phyloP scores from a whole-genome alignment of 2,329 filamentous ascomycete genomes.

The Amesomyces nigricolor region DNA sequence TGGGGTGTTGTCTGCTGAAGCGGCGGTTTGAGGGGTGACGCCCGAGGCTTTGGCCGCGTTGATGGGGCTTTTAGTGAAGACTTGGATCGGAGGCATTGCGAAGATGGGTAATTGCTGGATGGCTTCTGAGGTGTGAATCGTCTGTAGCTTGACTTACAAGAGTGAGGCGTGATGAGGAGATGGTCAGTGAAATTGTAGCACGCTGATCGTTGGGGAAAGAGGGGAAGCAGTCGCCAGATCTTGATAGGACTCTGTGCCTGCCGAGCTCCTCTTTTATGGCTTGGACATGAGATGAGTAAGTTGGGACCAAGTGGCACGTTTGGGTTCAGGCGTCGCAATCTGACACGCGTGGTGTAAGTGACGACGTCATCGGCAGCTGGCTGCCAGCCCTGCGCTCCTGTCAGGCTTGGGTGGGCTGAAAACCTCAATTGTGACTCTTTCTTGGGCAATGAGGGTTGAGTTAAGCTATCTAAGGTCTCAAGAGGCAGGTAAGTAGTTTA shows the following conservation, averaged over 20 bases:
- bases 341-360: constrained; percentile 13
- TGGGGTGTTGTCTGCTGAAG: constrained; percentile 23
- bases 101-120: too few species aligned
- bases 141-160: too few species aligned
- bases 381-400: not conserved
- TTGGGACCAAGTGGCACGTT: constrained; percentile 7
- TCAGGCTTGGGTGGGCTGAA: not conserved
- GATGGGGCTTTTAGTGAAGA: constrained; percentile 56
- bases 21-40: constrained; percentile 42
- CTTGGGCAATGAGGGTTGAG: too few species aligned
- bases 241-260: too few species aligned
- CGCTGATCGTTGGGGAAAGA: too few species aligned
- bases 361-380: constrained; percentile 27
- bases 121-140: not conserved
- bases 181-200: too few species aligned
- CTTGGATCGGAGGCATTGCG: constrained; percentile 55
- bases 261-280: not conserved
- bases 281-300: not conserved
- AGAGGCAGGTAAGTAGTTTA: too few species aligned
- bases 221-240: too few species aligned
- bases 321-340: not conserved
- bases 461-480: too few species aligned
- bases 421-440: too few species aligned
- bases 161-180: too few species aligned
- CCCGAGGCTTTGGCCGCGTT: constrained; percentile 49